Percentiles rank a stretch among this genome's conserved stretches.
Evolutionary conservation across 148 eudicot genomes (phyloP).

Genomic region (Heliamphora exappendiculata): DNA sequence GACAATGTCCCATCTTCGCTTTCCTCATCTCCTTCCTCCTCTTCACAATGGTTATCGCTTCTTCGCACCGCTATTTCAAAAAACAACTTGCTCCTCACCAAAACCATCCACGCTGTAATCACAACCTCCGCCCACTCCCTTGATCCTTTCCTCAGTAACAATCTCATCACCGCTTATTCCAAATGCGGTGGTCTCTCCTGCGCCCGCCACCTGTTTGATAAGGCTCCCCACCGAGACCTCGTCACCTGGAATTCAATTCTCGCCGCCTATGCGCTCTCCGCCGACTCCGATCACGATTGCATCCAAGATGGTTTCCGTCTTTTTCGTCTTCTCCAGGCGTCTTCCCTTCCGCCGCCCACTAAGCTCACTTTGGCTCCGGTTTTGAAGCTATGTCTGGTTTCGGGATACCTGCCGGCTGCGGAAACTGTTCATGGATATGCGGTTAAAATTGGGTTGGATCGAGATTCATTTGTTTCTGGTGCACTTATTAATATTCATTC

Average conservation of each 20-base stretch:
- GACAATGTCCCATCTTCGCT: not conserved
- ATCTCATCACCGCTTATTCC: conserved; percentile 16
- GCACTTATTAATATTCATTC: conserved; percentile 21
- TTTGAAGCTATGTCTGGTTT: conserved; percentile 20
- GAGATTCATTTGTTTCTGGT: conserved; percentile 20
- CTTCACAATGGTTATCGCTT: conserved; percentile 9
- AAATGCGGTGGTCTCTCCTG: conserved; percentile 2
- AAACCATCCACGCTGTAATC: conserved; percentile 16
- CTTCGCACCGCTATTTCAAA: conserved; percentile 17
- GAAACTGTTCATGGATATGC: conserved; percentile 19
- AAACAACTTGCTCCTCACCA: not conserved
- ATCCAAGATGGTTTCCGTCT: conserved; percentile 16
- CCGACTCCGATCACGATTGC: not conserved
- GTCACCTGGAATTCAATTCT: conserved; percentile 25
- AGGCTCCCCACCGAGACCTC: conserved; percentile 1
- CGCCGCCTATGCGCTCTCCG: conserved; percentile 4
- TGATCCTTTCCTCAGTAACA: conserved; percentile 18
- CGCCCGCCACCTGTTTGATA: conserved; percentile 19
- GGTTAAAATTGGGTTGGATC: conserved; percentile 19
- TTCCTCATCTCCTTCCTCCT: not conserved
- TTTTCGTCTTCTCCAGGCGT: conserved; percentile 6
- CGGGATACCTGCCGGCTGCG: conserved; percentile 10
- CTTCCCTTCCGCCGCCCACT: not conserved
- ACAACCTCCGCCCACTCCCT: conserved; percentile 11
- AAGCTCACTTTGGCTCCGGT: conserved; percentile 21